phyloP scores from a whole-genome alignment of 148 eudicot genomes.

The Drosera capensis region DNA sequence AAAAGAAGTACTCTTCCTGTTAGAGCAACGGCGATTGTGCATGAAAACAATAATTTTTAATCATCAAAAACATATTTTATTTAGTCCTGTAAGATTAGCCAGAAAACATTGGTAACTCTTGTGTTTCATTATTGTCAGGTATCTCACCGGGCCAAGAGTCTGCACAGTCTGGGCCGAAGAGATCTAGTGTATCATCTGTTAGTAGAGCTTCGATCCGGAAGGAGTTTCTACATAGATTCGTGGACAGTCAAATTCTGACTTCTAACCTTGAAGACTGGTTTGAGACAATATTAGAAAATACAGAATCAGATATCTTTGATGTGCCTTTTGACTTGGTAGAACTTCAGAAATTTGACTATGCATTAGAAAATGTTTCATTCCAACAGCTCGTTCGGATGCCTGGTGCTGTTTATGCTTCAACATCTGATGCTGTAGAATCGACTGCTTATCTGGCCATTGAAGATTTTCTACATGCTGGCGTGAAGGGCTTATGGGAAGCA shows the following conservation, averaged over 20 bases:
- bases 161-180: constrained; percentile 59
- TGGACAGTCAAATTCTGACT: constrained; percentile 43
- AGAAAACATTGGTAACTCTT: too few species aligned
- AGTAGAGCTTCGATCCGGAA: constrained; percentile 42
- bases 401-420: constrained; percentile 63
- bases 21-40: too few species aligned
- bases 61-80: too few species aligned
- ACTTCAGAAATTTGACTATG: constrained; percentile 90
- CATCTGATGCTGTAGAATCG: constrained; percentile 62
- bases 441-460: constrained; percentile 68
- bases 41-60: too few species aligned
- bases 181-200: constrained; percentile 63
- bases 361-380: constrained; percentile 74
- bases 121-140: constrained; percentile 21
- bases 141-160: constrained; percentile 73
- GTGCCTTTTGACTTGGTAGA: constrained; percentile 84
- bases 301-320: constrained; percentile 36
- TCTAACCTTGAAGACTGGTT: constrained; percentile 57
- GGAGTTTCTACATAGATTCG: constrained; percentile 74
- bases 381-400: constrained; percentile 97
- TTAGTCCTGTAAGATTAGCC: too few species aligned
- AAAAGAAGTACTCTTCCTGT: too few species aligned
- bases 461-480: constrained; percentile 81
- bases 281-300: constrained; percentile 33
- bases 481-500: constrained; percentile 80